Evolutionary conservation across 371 early-diverging fungal species (phyloP).

Genomic region (Lichtheimia ornata): DNA sequence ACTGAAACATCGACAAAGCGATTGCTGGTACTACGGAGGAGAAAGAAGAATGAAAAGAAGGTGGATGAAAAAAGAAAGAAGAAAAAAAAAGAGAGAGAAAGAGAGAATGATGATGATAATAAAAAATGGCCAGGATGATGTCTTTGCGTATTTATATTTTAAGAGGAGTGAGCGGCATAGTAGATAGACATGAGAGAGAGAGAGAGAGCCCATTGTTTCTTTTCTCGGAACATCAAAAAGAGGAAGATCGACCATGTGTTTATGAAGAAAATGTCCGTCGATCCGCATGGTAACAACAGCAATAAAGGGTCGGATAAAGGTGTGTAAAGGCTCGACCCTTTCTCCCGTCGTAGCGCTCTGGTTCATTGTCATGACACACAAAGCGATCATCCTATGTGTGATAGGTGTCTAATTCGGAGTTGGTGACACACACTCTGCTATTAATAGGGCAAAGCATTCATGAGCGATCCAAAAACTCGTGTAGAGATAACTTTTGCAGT

Average conservation of each 20-base stretch:
- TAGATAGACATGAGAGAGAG: too few species aligned
- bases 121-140: neutral
- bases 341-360: neutral
- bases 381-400: neutral
- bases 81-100: neutral
- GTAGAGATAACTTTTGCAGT: neutral
- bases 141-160: slow-evolving; percentile 7
- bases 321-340: neutral
- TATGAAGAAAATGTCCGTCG: slow-evolving; percentile 11
- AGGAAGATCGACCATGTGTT: slow-evolving; percentile 12
- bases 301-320: neutral
- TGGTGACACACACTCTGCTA: neutral
- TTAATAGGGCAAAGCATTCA: neutral
- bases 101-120: slow-evolving; percentile 1
- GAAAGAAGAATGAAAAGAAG: too few species aligned
- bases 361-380: neutral
- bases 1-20: neutral
- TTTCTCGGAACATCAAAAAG: slow-evolving; percentile 12
- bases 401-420: neutral
- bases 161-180: neutral
- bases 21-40: too few species aligned
- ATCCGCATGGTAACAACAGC: slow-evolving; percentile 5
- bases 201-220: slow-evolving; percentile 10
- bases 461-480: neutral
- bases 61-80: neutral